Conservation (phyloP, 2,329 filamentous ascomycete species). For the Aulographum hederae region DNA sequence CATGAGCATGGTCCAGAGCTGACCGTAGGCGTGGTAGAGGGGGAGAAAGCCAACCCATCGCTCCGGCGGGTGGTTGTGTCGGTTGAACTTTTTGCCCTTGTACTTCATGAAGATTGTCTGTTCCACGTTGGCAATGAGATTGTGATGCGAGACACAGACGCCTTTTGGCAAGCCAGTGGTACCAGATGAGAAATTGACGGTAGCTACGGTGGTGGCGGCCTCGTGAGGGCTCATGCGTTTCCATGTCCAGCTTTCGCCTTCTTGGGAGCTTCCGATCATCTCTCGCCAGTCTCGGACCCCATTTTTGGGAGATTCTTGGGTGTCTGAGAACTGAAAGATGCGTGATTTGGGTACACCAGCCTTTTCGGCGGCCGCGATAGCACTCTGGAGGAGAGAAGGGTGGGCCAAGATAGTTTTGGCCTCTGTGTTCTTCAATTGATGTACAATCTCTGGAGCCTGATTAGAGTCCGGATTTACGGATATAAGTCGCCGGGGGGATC, state of each 20-base stretch:
- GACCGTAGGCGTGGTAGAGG: slow-evolving; percentile 28
- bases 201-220: slow-evolving; percentile 16
- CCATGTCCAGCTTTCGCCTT: slow-evolving; percentile 13
- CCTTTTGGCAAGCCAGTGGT: slow-evolving; percentile 35
- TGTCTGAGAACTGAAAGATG: slow-evolving; percentile 16
- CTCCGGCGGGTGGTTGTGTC: slow-evolving; percentile 23
- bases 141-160: slow-evolving; percentile 30
- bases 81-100: slow-evolving; percentile 19
- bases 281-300: slow-evolving; percentile 15
- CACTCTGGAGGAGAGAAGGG: slow-evolving; percentile 12
- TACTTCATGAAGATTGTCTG: slow-evolving; percentile 31
- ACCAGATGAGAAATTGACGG: slow-evolving; percentile 33
- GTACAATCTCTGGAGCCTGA: slow-evolving; percentile 17
- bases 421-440: slow-evolving; percentile 17
- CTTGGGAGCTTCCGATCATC: slow-evolving; percentile 11
- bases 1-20: slow-evolving; percentile 21
- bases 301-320: slow-evolving; percentile 9
- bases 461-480: background rate
- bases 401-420: slow-evolving; percentile 15
- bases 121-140: slow-evolving; percentile 30
- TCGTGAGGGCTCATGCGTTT: slow-evolving; percentile 12
- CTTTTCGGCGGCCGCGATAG: slow-evolving; percentile 12
- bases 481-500: too few species aligned
- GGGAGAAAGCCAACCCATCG: slow-evolving; percentile 29
- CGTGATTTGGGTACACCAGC: slow-evolving; percentile 12